Evolutionary conservation across 1,284 basidiomycete genomes (phyloP).

Genomic region (Cutaneotrichosporon arboriforme): DNA sequence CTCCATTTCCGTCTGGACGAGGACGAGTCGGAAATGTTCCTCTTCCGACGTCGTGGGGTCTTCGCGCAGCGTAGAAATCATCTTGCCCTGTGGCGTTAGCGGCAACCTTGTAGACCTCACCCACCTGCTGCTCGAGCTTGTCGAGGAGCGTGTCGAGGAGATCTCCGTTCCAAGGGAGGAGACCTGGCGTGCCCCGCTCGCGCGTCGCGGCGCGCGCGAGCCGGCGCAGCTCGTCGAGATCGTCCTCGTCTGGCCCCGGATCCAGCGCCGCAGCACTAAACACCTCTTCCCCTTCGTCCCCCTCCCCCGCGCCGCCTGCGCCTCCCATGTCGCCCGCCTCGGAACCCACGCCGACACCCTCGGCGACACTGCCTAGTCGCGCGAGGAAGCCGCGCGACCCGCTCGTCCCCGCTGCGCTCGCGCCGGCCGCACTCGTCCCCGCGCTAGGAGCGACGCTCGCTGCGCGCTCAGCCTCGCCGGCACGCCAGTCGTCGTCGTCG

Average conservation of each 20-base stretch:
- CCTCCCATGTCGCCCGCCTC: not conserved
- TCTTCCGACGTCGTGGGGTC: slow-evolving; percentile 78
- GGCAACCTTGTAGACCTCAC: slow-evolving; percentile 25
- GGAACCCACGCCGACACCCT: not conserved
- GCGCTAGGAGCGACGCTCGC: not conserved
- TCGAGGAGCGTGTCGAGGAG: slow-evolving; percentile 68
- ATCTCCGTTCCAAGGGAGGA: slow-evolving; percentile 68
- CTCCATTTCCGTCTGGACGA: slow-evolving; percentile 88
- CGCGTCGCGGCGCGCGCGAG: slow-evolving; percentile 76
- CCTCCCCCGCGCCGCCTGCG: not conserved
- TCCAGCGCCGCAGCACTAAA: not conserved
- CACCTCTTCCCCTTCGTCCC: not conserved
- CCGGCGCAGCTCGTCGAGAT: slow-evolving; percentile 36
- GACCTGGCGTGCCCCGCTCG: slow-evolving; percentile 74
- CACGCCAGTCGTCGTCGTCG: slow-evolving; percentile 1
- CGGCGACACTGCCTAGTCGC: slow-evolving; percentile 1
- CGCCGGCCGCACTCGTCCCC: no score
- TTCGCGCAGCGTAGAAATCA: slow-evolving; percentile 56
- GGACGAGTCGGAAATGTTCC: slow-evolving; percentile 81
- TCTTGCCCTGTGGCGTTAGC: slow-evolving; percentile 31
- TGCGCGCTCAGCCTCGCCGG: not conserved
- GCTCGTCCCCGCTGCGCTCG: not conserved
- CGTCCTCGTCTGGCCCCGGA: slow-evolving; percentile 20
- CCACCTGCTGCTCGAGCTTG: slow-evolving; percentile 77
- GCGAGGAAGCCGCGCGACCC: slow-evolving; percentile 3